A percentile compares a stretch with the other conserved stretches of the same genome.
Evolutionary conservation across 169 alveolate species (phyloP).

Genomic region (Plasmodium cynomolgi): DNA sequence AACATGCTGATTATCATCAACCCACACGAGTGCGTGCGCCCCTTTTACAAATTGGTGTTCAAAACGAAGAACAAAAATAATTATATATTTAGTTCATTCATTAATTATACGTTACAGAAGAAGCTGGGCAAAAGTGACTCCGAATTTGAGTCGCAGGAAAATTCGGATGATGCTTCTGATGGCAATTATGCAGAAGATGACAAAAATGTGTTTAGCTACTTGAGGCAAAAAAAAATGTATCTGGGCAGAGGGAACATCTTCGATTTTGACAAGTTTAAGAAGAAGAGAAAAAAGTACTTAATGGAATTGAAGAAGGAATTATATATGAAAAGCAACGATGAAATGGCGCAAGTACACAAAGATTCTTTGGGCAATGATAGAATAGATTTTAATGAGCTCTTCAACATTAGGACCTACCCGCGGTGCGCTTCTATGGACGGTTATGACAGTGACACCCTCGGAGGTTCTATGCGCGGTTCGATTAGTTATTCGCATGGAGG

Average conservation of each 20-base stretch:
- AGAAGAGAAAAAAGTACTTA: neutral
- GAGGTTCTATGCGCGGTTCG: neutral
- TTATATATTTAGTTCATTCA: conserved; percentile 47
- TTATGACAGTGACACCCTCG: neutral
- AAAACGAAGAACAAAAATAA: conserved; percentile 55
- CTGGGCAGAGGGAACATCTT: neutral
- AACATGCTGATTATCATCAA: conserved; percentile 52
- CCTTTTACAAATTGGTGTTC: conserved; percentile 57
- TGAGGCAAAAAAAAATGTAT: neutral
- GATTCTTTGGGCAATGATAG: neutral
- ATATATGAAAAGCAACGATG: conserved; percentile 31
- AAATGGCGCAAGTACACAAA: conserved; percentile 7
- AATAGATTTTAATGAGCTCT: conserved; percentile 7
- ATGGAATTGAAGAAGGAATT: conserved; percentile 26
- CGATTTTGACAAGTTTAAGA: conserved; percentile 11
- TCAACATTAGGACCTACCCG: conserved; percentile 6
- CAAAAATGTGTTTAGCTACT: conserved; percentile 7
- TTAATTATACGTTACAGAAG: conserved; percentile 8
- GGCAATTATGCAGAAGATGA: neutral
- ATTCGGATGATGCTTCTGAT: conserved; percentile 7
- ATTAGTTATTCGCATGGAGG: neutral
- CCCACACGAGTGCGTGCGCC: conserved; percentile 4
- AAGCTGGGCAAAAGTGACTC: neutral
- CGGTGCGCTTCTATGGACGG: neutral
- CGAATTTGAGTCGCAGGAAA: neutral